These are phyloP conservation scores for Cladosporium sp. DNA, from an alignment of 2,329 filamentous ascomycete species.

Conservation along the genomic window DNA sequence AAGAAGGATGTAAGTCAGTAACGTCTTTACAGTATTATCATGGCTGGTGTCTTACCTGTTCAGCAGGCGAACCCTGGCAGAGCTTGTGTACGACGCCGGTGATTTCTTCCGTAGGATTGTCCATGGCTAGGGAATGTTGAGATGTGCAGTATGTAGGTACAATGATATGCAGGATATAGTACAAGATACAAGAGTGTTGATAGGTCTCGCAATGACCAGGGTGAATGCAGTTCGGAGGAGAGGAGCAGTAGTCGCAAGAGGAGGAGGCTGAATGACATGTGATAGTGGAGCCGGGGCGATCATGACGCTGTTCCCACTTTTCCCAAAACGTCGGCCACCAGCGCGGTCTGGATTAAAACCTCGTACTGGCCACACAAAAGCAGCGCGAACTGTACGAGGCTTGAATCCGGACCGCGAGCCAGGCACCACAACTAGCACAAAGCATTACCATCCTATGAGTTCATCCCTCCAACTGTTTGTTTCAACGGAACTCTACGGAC, in stretches of 20 bases:
- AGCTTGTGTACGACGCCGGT: constrained; percentile 66
- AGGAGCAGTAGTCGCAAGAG: not conserved
- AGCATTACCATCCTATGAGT: not conserved
- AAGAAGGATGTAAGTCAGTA: not conserved
- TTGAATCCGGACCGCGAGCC: no score
- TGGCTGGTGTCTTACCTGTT: constrained; percentile 52
- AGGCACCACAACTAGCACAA: not conserved
- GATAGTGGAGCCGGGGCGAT: not conserved
- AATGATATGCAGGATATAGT: not conserved
- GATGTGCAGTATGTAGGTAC: not conserved
- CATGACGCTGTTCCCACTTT: not conserved
- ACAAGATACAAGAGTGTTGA: not conserved
- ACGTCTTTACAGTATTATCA: not conserved
- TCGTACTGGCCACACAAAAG: no score
- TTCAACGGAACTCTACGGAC: not conserved
- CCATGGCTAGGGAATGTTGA: constrained; percentile 28
- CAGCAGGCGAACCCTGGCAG: constrained; percentile 64
- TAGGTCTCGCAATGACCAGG: not conserved
- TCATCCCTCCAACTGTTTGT: not conserved
- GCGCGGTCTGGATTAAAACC: no score
- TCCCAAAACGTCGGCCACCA: not conserved
- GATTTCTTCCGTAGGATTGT: constrained; percentile 60
- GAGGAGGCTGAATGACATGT: constrained; percentile 3
- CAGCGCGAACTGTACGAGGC: no score
- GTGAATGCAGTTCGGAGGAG: not conserved